Percentiles rank a stretch among this genome's conserved stretches.
phyloP scores from a whole-genome alignment of 495 filamentous ascomycete species.

The Penicillium coprophilum region DNA sequence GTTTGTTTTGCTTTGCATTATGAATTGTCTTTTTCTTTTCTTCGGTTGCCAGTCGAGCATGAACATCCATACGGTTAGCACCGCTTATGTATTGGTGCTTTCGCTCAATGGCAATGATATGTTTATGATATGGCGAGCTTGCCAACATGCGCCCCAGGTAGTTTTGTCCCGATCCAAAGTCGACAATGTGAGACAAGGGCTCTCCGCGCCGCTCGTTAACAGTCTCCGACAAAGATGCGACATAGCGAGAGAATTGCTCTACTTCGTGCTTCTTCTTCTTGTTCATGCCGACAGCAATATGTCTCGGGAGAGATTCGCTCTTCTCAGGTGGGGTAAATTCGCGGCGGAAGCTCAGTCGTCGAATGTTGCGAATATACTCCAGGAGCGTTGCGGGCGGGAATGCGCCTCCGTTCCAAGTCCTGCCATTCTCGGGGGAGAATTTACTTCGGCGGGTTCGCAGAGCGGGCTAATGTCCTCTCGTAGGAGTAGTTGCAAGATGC shows the following conservation, averaged over 20 bases:
- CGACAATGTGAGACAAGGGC: conserved; percentile 80
- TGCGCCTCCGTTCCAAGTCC: conserved; percentile 52
- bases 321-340: conserved; percentile 47
- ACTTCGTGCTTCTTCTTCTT: conserved; percentile 95
- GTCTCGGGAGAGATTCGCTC: conserved; percentile 55
- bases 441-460: conserved; percentile 5
- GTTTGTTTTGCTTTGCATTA: conserved; percentile 4
- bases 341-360: conserved; percentile 65
- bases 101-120: conserved; percentile 89
- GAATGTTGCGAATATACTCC: conserved; percentile 72
- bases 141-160: conserved; percentile 90
- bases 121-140: conserved; percentile 76
- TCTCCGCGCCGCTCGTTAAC: conserved; percentile 53
- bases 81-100: conserved; percentile 80
- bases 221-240: conserved; percentile 51
- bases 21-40: conserved; percentile 52
- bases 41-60: conserved; percentile 66
- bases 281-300: conserved; percentile 88
- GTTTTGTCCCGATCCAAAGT: conserved; percentile 95
- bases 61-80: conserved; percentile 77
- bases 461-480: conserved; percentile 55
- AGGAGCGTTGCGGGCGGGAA: conserved; percentile 66
- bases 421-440: not conserved
- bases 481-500: conserved; percentile 75
- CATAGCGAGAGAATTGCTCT: conserved; percentile 62